Evolutionary conservation across 257 asterid genomes (phyloP).

Genomic region (Solanum infundibuliforme): DNA sequence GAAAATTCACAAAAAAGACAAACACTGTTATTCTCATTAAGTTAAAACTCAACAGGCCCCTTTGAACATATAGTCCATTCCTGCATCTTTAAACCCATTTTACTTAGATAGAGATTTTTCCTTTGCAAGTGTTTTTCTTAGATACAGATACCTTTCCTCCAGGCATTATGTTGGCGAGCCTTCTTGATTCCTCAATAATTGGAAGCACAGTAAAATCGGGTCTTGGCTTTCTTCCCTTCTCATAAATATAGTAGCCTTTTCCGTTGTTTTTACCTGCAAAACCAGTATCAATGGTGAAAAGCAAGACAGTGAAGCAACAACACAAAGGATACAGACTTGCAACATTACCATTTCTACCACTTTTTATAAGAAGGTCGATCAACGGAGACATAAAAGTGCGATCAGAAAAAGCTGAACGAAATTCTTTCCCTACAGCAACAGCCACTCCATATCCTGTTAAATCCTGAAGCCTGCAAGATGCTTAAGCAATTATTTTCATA

Average conservation of each 20-base stretch:
- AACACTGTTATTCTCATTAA: not conserved
- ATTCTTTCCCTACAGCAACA: conserved; percentile 58
- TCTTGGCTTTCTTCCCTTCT: conserved; percentile 88
- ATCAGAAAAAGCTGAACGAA: conserved; percentile 56
- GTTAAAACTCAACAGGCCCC: not conserved
- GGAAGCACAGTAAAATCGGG: conserved; percentile 81
- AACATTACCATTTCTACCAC: conserved; percentile 73
- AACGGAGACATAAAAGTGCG: conserved; percentile 65
- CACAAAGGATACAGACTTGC: not conserved
- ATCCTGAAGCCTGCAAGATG: conserved; percentile 74
- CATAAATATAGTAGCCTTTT: conserved; percentile 74
- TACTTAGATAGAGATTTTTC: conserved; percentile 24
- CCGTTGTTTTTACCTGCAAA: conserved; percentile 88
- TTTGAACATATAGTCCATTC: not conserved
- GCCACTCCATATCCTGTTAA: conserved; percentile 92
- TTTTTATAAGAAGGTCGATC: conserved; percentile 61
- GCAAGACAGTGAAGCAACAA: not conserved
- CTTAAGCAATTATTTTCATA: not conserved
- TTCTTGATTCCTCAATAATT: conserved; percentile 79
- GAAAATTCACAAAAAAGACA: not conserved
- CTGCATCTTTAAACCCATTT: not conserved
- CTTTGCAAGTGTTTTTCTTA: conserved; percentile 7
- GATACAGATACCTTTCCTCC: conserved; percentile 64
- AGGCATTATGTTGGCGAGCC: conserved; percentile 69
- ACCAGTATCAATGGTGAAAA: not conserved